Conservation (phyloP, 1,284 basidiomycete species). For the Ustilago crameri region DNA sequence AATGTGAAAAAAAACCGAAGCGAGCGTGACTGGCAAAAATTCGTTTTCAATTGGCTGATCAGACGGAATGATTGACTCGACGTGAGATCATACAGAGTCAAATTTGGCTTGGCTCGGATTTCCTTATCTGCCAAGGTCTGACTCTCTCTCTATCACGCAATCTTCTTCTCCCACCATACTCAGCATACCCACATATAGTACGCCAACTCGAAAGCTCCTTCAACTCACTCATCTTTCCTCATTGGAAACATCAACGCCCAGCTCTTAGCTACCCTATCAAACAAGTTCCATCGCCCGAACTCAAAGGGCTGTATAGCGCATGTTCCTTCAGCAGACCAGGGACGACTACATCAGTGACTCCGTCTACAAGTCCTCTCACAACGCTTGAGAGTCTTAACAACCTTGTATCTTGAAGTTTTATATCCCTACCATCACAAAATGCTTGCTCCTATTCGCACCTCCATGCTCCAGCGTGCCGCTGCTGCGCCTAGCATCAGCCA, state of each 20-base stretch:
- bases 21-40: conserved; percentile 5
- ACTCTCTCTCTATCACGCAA: background rate
- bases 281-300: conserved; percentile 24
- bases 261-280: conserved; percentile 1
- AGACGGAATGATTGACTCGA: background rate
- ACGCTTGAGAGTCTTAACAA: conserved; percentile 31
- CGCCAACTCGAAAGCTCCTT: too few species aligned
- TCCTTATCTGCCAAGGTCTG: background rate
- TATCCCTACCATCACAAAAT: conserved; percentile 10
- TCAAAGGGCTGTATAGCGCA: conserved; percentile 50
- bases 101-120: background rate
- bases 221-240: background rate
- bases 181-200: background rate
- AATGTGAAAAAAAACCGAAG: background rate
- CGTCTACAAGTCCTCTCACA: conserved; percentile 57
- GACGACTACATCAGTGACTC: conserved; percentile 67
- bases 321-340: conserved; percentile 61
- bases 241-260: background rate
- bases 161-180: background rate
- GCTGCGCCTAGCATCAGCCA: conserved; percentile 14
- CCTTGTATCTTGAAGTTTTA: conserved; percentile 22
- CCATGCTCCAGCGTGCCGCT: conserved; percentile 39
- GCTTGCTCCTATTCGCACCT: conserved; percentile 41
- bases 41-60: conserved; percentile 4
- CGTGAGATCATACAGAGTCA: background rate